Evolutionary conservation across 257 asterid genomes (phyloP), one percentile per base, ranked within the genome.

Genomic region (Craterostigma plantagineum): DNA sequence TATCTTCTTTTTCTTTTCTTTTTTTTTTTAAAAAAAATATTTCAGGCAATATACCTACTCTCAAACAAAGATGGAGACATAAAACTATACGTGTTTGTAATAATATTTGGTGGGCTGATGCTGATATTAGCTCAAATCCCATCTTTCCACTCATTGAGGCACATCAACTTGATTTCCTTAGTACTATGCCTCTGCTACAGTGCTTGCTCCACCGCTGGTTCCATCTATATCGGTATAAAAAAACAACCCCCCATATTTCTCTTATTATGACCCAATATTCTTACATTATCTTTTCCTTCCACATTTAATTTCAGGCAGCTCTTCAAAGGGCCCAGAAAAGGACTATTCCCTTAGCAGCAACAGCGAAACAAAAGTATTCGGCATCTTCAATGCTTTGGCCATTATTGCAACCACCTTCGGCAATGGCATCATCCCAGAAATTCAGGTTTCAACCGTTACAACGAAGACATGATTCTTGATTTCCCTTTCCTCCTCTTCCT

Each of bases 361-460:
- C 15, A 35, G 55, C 0, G 68, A 78, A 53, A 79, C 71, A 0
- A 73, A 65, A 3, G 27, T 68, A 11, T 81, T 81, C 42, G 76
- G 82, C 14, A 9, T 73, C 18, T 81, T 86, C 13, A 86, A 76
- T 52, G 68, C 97, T 3, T 42, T 86, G 37, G 94, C 95, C 54
- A 78, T 86, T 12, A 68, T 86, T 43, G 95, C 97, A 61, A 81
- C 97, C 40, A 65, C 94, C 39, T 78, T 56, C 59, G 97, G 97
- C 53, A 86, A 86, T 56, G 97, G 95, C 33, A 86, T 86, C 44
- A 79, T 82, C 48, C 93, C 95, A 35, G 93, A 82, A 57, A 82
- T 87, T 52, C 93, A 81, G 92, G 95, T 77, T n/a, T n/a, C n/a
- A n/a, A n/a, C n/a, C n/a, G n/a, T n/a, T n/a, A n/a, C n/a, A n/a